These are phyloP conservation scores for Clarireedia homoeocarpa DNA, from an alignment of 2,329 filamentous ascomycete genomes.

Conservation along the genomic window DNA sequence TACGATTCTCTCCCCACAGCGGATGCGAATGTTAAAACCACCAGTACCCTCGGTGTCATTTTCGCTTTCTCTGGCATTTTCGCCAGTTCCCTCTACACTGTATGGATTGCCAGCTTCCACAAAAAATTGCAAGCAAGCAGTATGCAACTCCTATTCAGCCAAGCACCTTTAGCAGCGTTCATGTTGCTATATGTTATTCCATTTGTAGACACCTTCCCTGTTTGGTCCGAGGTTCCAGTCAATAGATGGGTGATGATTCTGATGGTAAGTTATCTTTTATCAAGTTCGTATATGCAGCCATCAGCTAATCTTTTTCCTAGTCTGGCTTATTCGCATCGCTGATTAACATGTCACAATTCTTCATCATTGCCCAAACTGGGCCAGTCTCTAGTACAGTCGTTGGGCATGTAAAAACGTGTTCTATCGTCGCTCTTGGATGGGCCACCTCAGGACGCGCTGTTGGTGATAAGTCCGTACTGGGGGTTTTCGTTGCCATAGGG, in stretches of 20 bases:
- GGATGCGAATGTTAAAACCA: conserved; percentile 45
- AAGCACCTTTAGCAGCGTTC: conserved; percentile 55
- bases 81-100: conserved; percentile 59
- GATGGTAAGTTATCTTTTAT: conserved; percentile 37
- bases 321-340: conserved; percentile 55
- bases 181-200: conserved; percentile 59
- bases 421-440: conserved; percentile 58
- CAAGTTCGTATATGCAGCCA: neutral
- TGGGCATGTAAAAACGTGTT: conserved; percentile 58
- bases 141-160: conserved; percentile 63
- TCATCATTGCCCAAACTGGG: conserved; percentile 53
- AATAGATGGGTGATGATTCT: conserved; percentile 51
- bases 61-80: conserved; percentile 58
- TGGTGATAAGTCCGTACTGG: conserved; percentile 46
- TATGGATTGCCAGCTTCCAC: conserved; percentile 61
- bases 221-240: conserved; percentile 42
- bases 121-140: conserved; percentile 57
- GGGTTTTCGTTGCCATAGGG: conserved; percentile 47
- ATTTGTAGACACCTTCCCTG: conserved; percentile 55
- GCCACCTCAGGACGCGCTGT: conserved; percentile 46
- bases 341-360: conserved; percentile 59
- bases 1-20: conserved; percentile 51
- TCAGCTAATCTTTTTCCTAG: conserved; percentile 32
- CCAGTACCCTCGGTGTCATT: conserved; percentile 49
- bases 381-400: conserved; percentile 59